A percentile compares a stretch with the other conserved stretches of the same genome.
Evolutionary conservation across 257 asterid species (phyloP).

Genomic region (Rehmannia glutinosa): DNA sequence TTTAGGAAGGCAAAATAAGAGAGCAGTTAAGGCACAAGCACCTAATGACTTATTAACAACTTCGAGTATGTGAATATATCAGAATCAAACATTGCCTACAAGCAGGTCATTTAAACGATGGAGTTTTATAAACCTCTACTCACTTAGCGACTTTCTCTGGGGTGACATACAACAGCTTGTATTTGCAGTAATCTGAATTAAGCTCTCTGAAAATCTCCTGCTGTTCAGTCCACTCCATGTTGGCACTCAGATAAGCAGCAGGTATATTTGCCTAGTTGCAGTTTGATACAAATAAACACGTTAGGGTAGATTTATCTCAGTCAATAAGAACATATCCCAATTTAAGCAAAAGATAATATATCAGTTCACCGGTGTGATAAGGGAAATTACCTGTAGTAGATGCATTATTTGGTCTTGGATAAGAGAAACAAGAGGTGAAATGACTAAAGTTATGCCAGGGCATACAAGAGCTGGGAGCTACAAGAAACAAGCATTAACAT

Average conservation of each 20-base stretch:
- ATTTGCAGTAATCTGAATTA: conserved; percentile 61
- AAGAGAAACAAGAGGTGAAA: conserved; percentile 94
- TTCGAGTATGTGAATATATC: conserved; percentile 6
- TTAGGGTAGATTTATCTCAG: conserved; percentile 12
- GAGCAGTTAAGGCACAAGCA: conserved; percentile 11
- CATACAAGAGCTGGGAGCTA: conserved; percentile 92
- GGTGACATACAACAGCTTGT: conserved; percentile 91
- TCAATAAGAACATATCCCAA: neutral
- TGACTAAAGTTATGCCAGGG: conserved; percentile 92
- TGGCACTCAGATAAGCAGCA: conserved; percentile 95
- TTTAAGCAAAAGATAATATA: neutral
- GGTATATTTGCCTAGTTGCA: conserved; percentile 73
- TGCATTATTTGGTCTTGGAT: conserved; percentile 99
- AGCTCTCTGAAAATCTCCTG: conserved; percentile 96
- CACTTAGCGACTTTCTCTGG: conserved; percentile 97
- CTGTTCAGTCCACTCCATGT: conserved; percentile 94
- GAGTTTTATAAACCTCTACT: conserved; percentile 27
- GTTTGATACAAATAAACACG: conserved; percentile 12
- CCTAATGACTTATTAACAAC: neutral
- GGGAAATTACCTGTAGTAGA: conserved; percentile 65
- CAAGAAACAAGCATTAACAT: conserved; percentile 28
- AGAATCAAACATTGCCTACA: conserved; percentile 5
- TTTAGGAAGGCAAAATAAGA: neutral
- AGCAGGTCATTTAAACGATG: neutral
- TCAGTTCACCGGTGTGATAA: neutral